phyloP scores from a whole-genome alignment of 495 filamentous ascomycete species.

The Trichoderma reesei region DNA sequence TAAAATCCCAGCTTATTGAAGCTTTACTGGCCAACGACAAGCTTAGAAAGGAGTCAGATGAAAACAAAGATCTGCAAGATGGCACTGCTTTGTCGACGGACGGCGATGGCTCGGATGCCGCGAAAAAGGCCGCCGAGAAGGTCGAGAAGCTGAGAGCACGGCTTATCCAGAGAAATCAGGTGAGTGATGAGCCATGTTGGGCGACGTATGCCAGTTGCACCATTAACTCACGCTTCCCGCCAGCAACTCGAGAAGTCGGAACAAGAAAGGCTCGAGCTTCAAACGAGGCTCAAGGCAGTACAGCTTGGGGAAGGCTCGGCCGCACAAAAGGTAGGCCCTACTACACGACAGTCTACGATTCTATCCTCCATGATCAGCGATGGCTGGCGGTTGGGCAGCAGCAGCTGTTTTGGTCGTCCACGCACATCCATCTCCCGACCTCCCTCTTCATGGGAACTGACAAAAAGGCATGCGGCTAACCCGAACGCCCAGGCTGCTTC shows the following conservation, averaged over 20 bases:
- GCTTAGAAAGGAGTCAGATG: constrained; percentile 41
- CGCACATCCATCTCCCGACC: background rate
- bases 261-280: constrained; percentile 37
- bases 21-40: constrained; percentile 45
- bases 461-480: background rate
- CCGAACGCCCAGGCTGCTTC: constrained; percentile 37
- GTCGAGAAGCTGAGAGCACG: constrained; percentile 39
- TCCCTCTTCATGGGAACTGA: background rate
- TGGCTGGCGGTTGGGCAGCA: background rate
- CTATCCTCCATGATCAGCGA: constrained; percentile 1
- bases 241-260: constrained; percentile 43
- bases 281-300: constrained; percentile 35
- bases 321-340: constrained; percentile 38
- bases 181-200: constrained; percentile 20
- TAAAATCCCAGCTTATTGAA: constrained; percentile 41
- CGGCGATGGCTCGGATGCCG: constrained; percentile 12
- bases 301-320: constrained; percentile 33
- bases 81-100: constrained; percentile 17
- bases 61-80: constrained; percentile 29
- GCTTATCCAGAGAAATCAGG: constrained; percentile 38
- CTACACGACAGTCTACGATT: constrained; percentile 11
- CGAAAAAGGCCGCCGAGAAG: constrained; percentile 34
- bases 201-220: background rate
- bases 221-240: background rate
- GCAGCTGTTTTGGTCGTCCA: background rate